Percentiles rank a stretch among this genome's conserved stretches.
These are phyloP conservation scores for Sporothrix inflata DNA, from an alignment of 2,329 filamentous ascomycete genomes.

Conservation along the genomic window DNA sequence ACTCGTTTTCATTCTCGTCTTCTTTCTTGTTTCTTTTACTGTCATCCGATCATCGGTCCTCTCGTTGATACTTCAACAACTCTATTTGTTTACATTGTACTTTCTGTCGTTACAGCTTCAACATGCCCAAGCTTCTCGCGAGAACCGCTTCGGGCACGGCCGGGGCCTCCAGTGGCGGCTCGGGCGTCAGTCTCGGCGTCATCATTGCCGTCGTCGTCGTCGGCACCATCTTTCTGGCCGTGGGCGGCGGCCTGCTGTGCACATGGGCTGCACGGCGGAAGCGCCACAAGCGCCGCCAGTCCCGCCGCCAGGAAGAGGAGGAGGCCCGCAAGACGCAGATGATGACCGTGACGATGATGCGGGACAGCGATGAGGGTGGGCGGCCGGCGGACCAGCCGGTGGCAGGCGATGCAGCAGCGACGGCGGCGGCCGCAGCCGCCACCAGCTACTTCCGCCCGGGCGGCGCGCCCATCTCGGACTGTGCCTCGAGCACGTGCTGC, in stretches of 20 bases:
- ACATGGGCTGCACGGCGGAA: constrained; percentile 43
- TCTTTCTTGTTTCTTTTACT: background rate
- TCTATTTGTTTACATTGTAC: background rate
- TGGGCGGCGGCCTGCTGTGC: constrained; percentile 48
- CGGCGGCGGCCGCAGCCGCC: constrained; percentile 6
- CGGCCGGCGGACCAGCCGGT: background rate
- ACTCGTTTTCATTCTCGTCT: background rate
- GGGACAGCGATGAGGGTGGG: background rate
- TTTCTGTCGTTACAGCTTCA: background rate
- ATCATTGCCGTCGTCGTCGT: constrained; percentile 52
- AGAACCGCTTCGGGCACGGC: background rate
- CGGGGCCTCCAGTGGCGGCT: constrained; percentile 17
- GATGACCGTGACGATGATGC: constrained; percentile 24
- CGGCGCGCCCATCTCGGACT: constrained; percentile 22
- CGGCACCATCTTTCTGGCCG: constrained; percentile 52
- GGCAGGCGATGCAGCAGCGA: background rate
- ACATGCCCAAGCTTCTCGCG: background rate
- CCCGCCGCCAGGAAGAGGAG: background rate
- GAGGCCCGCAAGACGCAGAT: constrained; percentile 28
- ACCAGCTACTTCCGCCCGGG: constrained; percentile 13
- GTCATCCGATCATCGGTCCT: background rate
- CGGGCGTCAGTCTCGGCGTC: constrained; percentile 39
- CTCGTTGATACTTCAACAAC: background rate
- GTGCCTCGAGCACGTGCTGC: constrained; percentile 30
- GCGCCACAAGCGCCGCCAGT: constrained; percentile 19